Evolutionary conservation across 306 rosid species (phyloP), one percentile per base, ranked within the genome.

Genomic region (Cotoneaster glaucophyllus): DNA sequence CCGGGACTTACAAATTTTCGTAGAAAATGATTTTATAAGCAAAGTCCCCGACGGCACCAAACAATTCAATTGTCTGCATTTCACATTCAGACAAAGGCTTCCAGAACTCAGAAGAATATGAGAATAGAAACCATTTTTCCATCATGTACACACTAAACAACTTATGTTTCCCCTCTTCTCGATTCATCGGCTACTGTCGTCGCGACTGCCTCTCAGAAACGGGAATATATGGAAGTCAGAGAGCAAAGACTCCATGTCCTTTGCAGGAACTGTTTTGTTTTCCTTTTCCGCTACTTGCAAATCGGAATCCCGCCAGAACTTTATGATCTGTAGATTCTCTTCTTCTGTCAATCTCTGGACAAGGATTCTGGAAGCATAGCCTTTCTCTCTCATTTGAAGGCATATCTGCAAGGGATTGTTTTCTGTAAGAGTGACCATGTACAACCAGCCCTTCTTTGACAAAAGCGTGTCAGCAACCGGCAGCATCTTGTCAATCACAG

Each of bases 361-460:
- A 73, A 90, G 79, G 75, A 96, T 90, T 79, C 89, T 85, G 31
- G 96, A 84, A 75, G 90, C 97, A 77, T 89, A 96, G 17, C 99
- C 39, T 34, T 84, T 93, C 74, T 81, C 54, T 48, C 88, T 87
- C 99, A 96, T 96, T 64, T 76, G 82, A 61, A 74, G 83, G 74
- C 99, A 96, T 75, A 92, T 82, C 88, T 90, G 87, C 57, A 2
- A 81, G 68, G 99, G 99, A 74, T 85, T 82, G 75, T 92, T 92
- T 67, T 95, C 88, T 24, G 89, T 73, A 73, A 96, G 96, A 56
- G 91, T 87, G 67, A 96, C 93, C 91, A 93, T 64, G 87, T 96
- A 96, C 78, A 96, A 69, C 98, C 98, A 96, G 41, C 99, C 99
- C 53, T 87, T 93, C 21, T 88, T 85, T 0, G 99, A 96, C 82